Evolutionary conservation across 2,329 filamentous ascomycete species (phyloP).

Genomic region (Fusarium sp.): DNA sequence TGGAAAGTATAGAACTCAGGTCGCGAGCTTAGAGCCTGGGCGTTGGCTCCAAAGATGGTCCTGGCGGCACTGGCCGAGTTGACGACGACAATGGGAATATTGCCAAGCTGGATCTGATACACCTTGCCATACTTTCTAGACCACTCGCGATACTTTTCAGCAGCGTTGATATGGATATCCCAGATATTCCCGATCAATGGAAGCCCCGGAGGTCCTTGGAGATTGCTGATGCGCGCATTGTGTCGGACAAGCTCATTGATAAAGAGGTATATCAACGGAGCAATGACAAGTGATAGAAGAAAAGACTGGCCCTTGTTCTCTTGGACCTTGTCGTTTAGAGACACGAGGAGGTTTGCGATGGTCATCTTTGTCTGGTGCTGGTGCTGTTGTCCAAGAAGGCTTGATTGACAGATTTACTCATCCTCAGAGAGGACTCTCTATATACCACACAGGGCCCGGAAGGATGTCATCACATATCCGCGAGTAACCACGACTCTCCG

Average conservation of each 20-base stretch:
- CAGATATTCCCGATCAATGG: constrained; percentile 66
- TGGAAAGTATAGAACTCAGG: constrained; percentile 70
- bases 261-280: constrained; percentile 57
- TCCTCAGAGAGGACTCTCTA: not conserved
- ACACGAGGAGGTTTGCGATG: constrained; percentile 36
- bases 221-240: constrained; percentile 55
- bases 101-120: constrained; percentile 68
- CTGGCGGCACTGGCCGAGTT: constrained; percentile 64
- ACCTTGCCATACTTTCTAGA: constrained; percentile 59
- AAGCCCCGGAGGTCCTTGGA: constrained; percentile 61
- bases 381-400: not conserved
- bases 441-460: not conserved
- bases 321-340: constrained; percentile 28
- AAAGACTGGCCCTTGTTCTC: constrained; percentile 39
- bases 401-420: not conserved
- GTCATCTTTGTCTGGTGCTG: constrained; percentile 42
- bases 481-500: not conserved
- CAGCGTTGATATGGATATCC: constrained; percentile 65
- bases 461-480: not conserved
- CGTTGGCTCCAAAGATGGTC: constrained; percentile 62
- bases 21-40: constrained; percentile 64
- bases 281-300: constrained; percentile 34
- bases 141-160: constrained; percentile 67
- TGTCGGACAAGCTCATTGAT: constrained; percentile 60
- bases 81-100: constrained; percentile 65